Evolutionary conservation across 176 grass and related monocot genomes (phyloP).

Genomic region (Eragrostis nindensis): DNA sequence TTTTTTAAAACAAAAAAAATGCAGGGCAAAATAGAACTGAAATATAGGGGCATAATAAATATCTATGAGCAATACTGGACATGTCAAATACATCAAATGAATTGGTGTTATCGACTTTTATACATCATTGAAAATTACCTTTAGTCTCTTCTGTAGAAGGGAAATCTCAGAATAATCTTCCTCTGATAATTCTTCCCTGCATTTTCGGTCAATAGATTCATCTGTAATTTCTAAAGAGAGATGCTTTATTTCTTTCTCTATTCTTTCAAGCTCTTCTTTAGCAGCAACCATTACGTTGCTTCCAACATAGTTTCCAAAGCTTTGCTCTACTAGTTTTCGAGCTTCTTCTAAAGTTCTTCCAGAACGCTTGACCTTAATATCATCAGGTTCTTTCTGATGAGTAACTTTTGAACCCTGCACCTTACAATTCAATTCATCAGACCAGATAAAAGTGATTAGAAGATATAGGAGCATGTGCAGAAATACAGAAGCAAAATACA

Average conservation of each 20-base stretch:
- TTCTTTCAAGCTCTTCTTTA: slow-evolving; percentile 91
- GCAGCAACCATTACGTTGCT: slow-evolving; percentile 94
- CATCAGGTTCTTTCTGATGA: slow-evolving; percentile 65
- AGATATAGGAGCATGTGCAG: slow-evolving; percentile 35
- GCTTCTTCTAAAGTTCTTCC: slow-evolving; percentile 96
- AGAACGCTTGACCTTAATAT: slow-evolving; percentile 57
- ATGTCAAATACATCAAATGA: slow-evolving; percentile 7
- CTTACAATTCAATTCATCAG: slow-evolving; percentile 35
- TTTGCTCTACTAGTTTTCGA: slow-evolving; percentile 93
- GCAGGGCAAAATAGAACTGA: neutral
- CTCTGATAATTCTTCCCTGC: slow-evolving; percentile 76
- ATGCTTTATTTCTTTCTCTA: slow-evolving; percentile 74
- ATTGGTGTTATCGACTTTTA: slow-evolving; percentile 13
- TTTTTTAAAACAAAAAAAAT: neutral
- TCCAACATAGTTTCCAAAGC: slow-evolving; percentile 98
- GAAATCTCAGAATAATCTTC: slow-evolving; percentile 90
- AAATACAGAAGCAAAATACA: slow-evolving; percentile 41
- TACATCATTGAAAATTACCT: slow-evolving; percentile 54
- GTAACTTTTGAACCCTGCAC: slow-evolving; percentile 89
- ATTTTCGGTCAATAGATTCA: slow-evolving; percentile 86
- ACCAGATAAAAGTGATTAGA: neutral
- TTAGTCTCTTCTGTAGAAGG: slow-evolving; percentile 72
- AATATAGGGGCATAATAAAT: neutral
- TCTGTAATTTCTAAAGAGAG: slow-evolving; percentile 90
- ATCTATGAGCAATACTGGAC: neutral